phyloP scores from a whole-genome alignment of 2,329 filamentous ascomycete species.

The Gaeumannomyces tritici region DNA sequence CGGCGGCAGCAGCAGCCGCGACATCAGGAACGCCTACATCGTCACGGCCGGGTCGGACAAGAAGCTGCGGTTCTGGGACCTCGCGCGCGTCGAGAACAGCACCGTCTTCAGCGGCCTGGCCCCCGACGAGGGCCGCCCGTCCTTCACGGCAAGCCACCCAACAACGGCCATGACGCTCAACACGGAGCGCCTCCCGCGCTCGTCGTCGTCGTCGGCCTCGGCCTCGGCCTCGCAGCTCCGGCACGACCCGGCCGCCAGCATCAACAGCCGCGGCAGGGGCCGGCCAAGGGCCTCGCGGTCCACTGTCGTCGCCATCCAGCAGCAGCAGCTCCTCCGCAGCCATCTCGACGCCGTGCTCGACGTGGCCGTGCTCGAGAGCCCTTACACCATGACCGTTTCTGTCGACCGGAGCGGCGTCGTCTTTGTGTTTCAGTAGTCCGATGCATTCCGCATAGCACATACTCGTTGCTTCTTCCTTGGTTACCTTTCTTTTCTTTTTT shows the following conservation, averaged over 20 bases:
- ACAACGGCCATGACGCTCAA: conserved; percentile 55
- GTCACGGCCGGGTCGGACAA: conserved; percentile 83
- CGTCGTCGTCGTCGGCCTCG: conserved; percentile 18
- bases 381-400: conserved; percentile 87
- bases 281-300: conserved; percentile 51
- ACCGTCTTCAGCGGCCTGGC: conserved; percentile 71
- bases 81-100: conserved; percentile 67
- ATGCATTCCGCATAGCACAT: no score
- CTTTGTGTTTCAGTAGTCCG: conserved; percentile 59
- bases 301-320: conserved; percentile 79
- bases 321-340: conserved; percentile 74
- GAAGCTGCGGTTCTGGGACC: conserved; percentile 90
- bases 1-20: conserved; percentile 42
- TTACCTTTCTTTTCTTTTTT: neutral
- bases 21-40: conserved; percentile 72
- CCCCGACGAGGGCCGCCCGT: conserved; percentile 60
- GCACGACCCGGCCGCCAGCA: conserved; percentile 13
- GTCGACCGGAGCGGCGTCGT: conserved; percentile 84
- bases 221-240: conserved; percentile 18
- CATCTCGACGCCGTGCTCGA: conserved; percentile 86
- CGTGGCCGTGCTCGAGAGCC: conserved; percentile 76
- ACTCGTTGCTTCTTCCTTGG: no score
- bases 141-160: conserved; percentile 57
- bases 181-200: conserved; percentile 46
- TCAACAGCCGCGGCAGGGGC: conserved; percentile 11